Evolutionary conservation across 2,329 filamentous ascomycete genomes (phyloP).

Genomic region (Hypoxylon sp.): DNA sequence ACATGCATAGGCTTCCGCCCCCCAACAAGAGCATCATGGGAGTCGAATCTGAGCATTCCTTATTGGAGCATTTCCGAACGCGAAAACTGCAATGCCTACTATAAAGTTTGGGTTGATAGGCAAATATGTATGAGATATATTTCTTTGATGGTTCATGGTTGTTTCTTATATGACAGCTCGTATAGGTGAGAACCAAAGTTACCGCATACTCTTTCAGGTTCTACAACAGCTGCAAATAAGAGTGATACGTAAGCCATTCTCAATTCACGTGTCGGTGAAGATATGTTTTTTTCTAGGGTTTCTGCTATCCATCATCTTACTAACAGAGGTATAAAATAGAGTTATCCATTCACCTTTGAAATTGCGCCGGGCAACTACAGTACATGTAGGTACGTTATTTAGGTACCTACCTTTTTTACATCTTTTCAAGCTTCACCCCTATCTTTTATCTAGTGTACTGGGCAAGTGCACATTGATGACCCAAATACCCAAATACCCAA

Average conservation of each 20-base stretch:
- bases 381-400: neutral
- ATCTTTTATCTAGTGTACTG: neutral
- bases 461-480: neutral
- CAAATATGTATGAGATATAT: neutral
- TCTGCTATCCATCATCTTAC: constrained; percentile 4
- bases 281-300: neutral
- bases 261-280: constrained; percentile 20
- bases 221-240: constrained; percentile 8
- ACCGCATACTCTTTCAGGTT: neutral
- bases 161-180: neutral
- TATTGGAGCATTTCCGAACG: constrained; percentile 18
- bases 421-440: neutral
- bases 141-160: neutral
- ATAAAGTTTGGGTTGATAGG: neutral
- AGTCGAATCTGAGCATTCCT: constrained; percentile 18
- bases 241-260: constrained; percentile 18
- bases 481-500: neutral
- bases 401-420: constrained; percentile 4
- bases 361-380: neutral
- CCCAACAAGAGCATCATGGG: constrained; percentile 8
- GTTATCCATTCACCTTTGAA: neutral
- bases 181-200: neutral
- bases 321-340: neutral
- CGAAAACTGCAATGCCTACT: constrained; percentile 6
- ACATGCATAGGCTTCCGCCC: constrained; percentile 14